Evolutionary conservation across 768 basidiomycete genomes (phyloP).

Genomic region (Russula ochroleuca): DNA sequence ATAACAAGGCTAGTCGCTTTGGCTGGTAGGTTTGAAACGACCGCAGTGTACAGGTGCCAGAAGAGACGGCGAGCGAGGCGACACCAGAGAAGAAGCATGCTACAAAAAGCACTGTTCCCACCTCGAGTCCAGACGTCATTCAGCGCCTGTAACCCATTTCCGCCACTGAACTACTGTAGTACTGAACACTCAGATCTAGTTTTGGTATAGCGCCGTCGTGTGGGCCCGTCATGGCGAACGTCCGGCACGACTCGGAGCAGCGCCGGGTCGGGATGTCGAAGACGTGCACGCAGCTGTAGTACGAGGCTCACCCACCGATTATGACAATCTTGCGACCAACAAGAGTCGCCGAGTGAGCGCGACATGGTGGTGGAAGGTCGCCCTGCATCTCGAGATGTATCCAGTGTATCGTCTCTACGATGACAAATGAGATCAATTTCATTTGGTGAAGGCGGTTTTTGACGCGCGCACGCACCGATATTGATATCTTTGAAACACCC

Average conservation of each 20-base stretch:
- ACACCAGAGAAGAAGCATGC: too few relatives aligned
- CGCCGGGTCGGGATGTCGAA: conserved; percentile 72
- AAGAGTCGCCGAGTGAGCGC: conserved; percentile 84
- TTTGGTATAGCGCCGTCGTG: conserved; percentile 69
- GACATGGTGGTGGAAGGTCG: conserved; percentile 74
- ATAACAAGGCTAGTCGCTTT: too few relatives aligned
- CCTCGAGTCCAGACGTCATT: conserved; percentile 79
- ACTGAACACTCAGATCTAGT: conserved; percentile 76
- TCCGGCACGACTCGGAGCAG: conserved; percentile 60
- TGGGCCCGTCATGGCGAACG: conserved; percentile 29
- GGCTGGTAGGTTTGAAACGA: too few relatives aligned
- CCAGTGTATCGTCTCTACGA: conserved; percentile 88
- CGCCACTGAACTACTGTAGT: too few relatives aligned
- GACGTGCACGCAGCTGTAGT: conserved; percentile 79
- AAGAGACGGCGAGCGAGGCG: too few relatives aligned
- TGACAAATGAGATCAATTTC: neutral
- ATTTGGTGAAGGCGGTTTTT: too few relatives aligned
- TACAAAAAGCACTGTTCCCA: conserved; percentile 53
- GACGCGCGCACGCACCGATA: conserved; percentile 47
- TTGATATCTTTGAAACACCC: conserved; percentile 75
- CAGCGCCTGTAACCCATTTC: conserved; percentile 79
- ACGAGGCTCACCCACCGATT: conserved; percentile 81
- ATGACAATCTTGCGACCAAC: conserved; percentile 77
- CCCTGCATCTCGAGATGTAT: conserved; percentile 70
- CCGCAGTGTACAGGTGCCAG: too few relatives aligned